Evolutionary conservation across 352 stramenopile genomes (phyloP).

Genomic region (Pythium biforme): DNA sequence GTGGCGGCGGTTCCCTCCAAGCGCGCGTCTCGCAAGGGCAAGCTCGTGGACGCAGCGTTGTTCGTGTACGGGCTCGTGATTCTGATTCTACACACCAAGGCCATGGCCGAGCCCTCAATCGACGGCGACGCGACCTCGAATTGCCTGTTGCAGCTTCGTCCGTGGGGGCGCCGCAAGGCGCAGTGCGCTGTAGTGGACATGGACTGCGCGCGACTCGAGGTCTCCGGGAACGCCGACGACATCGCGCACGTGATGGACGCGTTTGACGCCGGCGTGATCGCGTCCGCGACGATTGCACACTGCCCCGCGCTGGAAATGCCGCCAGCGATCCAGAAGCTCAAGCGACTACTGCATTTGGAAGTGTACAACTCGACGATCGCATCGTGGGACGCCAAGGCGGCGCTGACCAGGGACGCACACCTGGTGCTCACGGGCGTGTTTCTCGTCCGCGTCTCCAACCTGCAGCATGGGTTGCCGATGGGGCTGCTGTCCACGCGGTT

Average conservation of each 20-base stretch:
- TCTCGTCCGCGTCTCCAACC: slow-evolving; percentile 20
- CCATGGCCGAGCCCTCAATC: slow-evolving; percentile 15
- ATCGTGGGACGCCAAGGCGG: slow-evolving; percentile 7
- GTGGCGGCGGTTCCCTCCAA: slow-evolving; percentile 3
- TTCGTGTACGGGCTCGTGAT: slow-evolving; percentile 22
- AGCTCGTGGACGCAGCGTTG: slow-evolving; percentile 11
- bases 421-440: slow-evolving; percentile 23
- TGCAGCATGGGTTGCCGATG: slow-evolving; percentile 13
- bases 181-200: slow-evolving; percentile 24
- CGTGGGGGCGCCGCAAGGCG: slow-evolving; percentile 16
- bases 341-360: slow-evolving; percentile 17
- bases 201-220: slow-evolving; percentile 16
- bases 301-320: slow-evolving; percentile 24
- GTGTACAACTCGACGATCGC: slow-evolving; percentile 29
- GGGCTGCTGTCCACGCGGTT: slow-evolving; percentile 25
- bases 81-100: slow-evolving; percentile 19
- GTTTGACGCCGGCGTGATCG: slow-evolving; percentile 16
- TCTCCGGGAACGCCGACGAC: slow-evolving; percentile 1
- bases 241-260: slow-evolving; percentile 4
- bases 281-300: slow-evolving; percentile 22
- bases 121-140: slow-evolving; percentile 15
- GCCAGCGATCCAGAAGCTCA: slow-evolving; percentile 14
- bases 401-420: slow-evolving; percentile 10
- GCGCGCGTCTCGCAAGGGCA: slow-evolving; percentile 3
- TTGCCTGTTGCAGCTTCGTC: slow-evolving; percentile 21